Conservation (phyloP, 192 early-diverging fungal species). For the Chytriomyces hyalinus region DNA sequence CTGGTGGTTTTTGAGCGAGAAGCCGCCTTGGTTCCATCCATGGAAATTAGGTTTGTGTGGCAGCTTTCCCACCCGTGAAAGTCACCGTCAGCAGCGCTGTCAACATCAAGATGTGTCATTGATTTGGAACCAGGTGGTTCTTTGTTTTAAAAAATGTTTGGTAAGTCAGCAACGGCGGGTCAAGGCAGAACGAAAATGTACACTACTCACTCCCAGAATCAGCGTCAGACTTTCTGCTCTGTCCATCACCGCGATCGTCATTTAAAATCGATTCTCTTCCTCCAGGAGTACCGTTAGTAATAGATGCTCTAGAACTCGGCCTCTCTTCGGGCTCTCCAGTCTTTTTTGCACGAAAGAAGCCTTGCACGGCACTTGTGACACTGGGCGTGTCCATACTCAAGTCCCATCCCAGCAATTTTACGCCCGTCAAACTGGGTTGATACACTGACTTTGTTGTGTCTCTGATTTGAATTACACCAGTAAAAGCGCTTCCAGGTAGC, state of each 20-base stretch:
- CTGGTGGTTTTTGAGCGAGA: background rate
- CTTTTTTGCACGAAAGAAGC: conserved; percentile 25
- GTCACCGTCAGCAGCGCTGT: background rate
- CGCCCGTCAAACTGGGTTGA: conserved; percentile 38
- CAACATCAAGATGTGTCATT: background rate
- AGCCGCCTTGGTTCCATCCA: conserved; percentile 16
- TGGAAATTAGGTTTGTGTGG: conserved; percentile 35
- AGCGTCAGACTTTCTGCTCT: no score
- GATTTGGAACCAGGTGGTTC: conserved; percentile 2
- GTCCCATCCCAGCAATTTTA: conserved; percentile 36
- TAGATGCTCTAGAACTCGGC: background rate
- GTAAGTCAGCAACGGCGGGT: background rate
- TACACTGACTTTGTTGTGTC: conserved; percentile 37
- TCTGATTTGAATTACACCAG: background rate
- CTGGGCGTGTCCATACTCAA: conserved; percentile 23
- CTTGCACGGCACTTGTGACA: conserved; percentile 6
- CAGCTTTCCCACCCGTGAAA: conserved; percentile 31
- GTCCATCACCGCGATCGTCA: conserved; percentile 1
- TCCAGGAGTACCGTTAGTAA: background rate
- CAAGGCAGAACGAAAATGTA: no score
- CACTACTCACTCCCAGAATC: no score
- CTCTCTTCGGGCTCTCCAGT: background rate
- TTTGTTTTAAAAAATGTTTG: no score
- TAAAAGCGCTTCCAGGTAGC: background rate
- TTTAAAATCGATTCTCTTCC: background rate